Percentiles rank a stretch among this genome's conserved stretches.
phyloP scores from a whole-genome alignment of 1,284 basidiomycete genomes.

The Kwoniella shivajii region DNA sequence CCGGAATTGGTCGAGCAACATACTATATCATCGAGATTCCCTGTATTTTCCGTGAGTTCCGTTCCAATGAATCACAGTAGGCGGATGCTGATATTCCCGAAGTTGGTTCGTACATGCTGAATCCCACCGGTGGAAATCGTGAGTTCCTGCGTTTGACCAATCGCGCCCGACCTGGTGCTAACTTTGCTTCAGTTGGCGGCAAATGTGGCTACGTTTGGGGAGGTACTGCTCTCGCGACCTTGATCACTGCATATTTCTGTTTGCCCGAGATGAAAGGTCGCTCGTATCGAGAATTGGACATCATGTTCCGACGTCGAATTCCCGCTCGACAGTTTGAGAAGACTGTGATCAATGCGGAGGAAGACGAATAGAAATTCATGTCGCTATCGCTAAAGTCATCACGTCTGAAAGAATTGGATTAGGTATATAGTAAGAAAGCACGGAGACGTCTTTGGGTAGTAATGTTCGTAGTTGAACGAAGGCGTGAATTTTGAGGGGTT shows the following conservation, averaged over 20 bases:
- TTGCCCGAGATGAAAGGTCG: constrained; percentile 48
- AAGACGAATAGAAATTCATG: constrained; percentile 20
- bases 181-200: constrained; percentile 22
- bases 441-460: no score
- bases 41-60: constrained; percentile 32
- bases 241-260: constrained; percentile 37
- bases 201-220: constrained; percentile 54
- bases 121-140: constrained; percentile 33
- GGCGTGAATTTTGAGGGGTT: no score
- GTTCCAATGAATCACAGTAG: background rate
- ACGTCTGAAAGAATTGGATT: no score
- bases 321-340: constrained; percentile 46
- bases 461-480: no score
- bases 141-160: constrained; percentile 6
- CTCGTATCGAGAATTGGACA: constrained; percentile 50
- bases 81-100: background rate
- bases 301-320: constrained; percentile 44
- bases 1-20: constrained; percentile 41
- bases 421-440: no score
- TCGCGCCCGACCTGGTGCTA: background rate
- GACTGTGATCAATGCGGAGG: constrained; percentile 37
- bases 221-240: constrained; percentile 29
- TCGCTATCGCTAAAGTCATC: no score
- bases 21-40: constrained; percentile 47
- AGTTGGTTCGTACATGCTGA: constrained; percentile 41